Evolutionary conservation across 2,329 filamentous ascomycete genomes (phyloP).

Genomic region (Cordyceps tenuipes): DNA sequence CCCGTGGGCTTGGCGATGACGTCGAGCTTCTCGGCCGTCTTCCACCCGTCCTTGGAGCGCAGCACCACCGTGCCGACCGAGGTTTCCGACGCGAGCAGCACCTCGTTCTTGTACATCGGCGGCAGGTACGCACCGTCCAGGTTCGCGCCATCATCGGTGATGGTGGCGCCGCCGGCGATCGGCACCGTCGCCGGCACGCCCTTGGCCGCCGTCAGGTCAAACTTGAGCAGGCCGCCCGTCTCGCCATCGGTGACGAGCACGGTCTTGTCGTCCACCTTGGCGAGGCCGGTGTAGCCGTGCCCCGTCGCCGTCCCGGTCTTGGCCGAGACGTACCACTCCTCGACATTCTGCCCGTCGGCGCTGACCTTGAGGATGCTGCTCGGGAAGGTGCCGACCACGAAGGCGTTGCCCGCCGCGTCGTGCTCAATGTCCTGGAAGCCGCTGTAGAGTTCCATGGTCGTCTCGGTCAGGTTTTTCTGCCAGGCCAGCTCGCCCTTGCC

Average conservation of each 20-base stretch:
- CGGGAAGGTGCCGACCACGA: slow-evolving; percentile 30
- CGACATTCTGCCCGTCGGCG: slow-evolving; percentile 19
- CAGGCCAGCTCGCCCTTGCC: slow-evolving; percentile 20
- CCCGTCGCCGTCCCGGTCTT: slow-evolving; percentile 15
- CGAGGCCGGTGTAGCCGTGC: not conserved
- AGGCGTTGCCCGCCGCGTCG: slow-evolving; percentile 27
- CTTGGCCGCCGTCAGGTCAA: slow-evolving; percentile 19
- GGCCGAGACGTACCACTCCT: slow-evolving; percentile 23
- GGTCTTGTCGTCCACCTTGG: slow-evolving; percentile 11
- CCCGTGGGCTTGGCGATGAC: slow-evolving; percentile 18
- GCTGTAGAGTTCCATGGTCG: slow-evolving; percentile 23
- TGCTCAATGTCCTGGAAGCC: slow-evolving; percentile 33
- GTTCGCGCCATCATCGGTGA: not conserved
- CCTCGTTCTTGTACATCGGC: slow-evolving; percentile 23
- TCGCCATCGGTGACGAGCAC: slow-evolving; percentile 25
- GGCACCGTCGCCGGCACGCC: not conserved
- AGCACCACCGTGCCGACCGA: slow-evolving; percentile 27
- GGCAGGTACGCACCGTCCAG: slow-evolving; percentile 27
- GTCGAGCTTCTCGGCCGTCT: slow-evolving; percentile 27
- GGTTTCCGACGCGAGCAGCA: slow-evolving; percentile 26
- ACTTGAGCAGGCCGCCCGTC: slow-evolving; percentile 27
- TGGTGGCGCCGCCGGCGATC: not conserved
- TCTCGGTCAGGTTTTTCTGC: slow-evolving; percentile 24
- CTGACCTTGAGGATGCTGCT: slow-evolving; percentile 27
- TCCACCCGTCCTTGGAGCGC: slow-evolving; percentile 28